Evolutionary conservation across 805 yeast genomes (phyloP).

Genomic region (Candida stauntonica): DNA sequence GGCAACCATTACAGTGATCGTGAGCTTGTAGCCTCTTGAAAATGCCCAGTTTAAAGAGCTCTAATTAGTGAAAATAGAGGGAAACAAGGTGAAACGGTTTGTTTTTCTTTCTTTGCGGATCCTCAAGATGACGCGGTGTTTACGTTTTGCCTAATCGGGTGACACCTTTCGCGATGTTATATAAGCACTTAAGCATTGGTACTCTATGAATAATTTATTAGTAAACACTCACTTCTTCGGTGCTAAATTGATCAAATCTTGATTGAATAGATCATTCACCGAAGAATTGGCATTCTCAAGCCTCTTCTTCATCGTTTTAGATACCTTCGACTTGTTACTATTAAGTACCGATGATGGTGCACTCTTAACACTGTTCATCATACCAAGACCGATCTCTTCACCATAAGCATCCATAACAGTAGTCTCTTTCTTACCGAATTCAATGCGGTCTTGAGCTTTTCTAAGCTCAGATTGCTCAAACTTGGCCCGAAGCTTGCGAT

Average conservation of each 20-base stretch:
- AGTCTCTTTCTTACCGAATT: conserved; percentile 72
- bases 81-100: background rate
- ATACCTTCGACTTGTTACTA: conserved; percentile 52
- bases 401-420: conserved; percentile 62
- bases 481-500: conserved; percentile 76
- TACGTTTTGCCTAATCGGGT: conserved; percentile 21
- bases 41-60: background rate
- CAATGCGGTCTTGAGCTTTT: conserved; percentile 79
- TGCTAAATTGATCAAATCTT: conserved; percentile 19
- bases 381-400: conserved; percentile 80
- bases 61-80: background rate
- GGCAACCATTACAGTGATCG: conserved; percentile 22
- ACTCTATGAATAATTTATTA: too few relatives aligned
- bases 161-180: background rate
- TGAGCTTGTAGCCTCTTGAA: background rate
- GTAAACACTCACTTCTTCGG: conserved; percentile 6
- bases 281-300: conserved; percentile 22
- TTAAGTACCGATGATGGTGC: conserved; percentile 26
- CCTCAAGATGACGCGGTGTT: conserved; percentile 10
- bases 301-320: conserved; percentile 56
- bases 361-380: conserved; percentile 36
- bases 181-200: background rate
- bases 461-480: conserved; percentile 77
- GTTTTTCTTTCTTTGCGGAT: background rate
- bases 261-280: conserved; percentile 18